A percentile compares a stretch with the other conserved stretches of the same genome.
These are phyloP conservation scores for Lepidium africanum DNA, from an alignment of 345 rosid genomes.

Conservation along the genomic window DNA sequence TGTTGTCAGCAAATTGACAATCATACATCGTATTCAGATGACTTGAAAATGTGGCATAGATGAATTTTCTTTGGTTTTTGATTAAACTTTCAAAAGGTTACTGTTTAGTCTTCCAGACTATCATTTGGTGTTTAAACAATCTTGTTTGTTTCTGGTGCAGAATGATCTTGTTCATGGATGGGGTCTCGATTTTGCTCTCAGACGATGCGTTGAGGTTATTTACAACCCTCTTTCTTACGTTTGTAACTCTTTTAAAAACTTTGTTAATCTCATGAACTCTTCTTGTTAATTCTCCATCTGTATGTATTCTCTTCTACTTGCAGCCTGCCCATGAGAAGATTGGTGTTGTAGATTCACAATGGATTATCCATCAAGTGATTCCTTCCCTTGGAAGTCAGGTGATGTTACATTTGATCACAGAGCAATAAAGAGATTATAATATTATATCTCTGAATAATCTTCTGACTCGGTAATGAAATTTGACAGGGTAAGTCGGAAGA, in stretches of 20 bases:
- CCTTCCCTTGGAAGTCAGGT: constrained; percentile 93
- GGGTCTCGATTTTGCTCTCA: constrained; percentile 96
- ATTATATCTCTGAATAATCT: background rate
- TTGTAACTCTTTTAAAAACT: background rate
- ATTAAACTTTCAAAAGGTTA: background rate
- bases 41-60: background rate
- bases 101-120: background rate
- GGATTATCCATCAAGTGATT: constrained; percentile 91
- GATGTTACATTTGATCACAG: background rate
- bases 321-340: constrained; percentile 97
- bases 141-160: constrained; percentile 34
- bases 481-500: constrained; percentile 56
- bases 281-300: background rate
- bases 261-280: background rate
- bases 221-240: background rate
- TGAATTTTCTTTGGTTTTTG: background rate
- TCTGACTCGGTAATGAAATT: background rate
- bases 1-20: background rate
- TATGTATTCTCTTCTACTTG: background rate
- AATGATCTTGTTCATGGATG: constrained; percentile 99
- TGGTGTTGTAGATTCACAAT: constrained; percentile 95
- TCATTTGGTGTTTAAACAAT: background rate
- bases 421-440: background rate
- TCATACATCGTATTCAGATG: background rate
- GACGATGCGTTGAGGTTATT: constrained; percentile 78